Evolutionary conservation across 371 early-diverging fungal genomes (phyloP), one percentile per base, ranked within the genome.

Genomic region (Mortierella sp.): DNA sequence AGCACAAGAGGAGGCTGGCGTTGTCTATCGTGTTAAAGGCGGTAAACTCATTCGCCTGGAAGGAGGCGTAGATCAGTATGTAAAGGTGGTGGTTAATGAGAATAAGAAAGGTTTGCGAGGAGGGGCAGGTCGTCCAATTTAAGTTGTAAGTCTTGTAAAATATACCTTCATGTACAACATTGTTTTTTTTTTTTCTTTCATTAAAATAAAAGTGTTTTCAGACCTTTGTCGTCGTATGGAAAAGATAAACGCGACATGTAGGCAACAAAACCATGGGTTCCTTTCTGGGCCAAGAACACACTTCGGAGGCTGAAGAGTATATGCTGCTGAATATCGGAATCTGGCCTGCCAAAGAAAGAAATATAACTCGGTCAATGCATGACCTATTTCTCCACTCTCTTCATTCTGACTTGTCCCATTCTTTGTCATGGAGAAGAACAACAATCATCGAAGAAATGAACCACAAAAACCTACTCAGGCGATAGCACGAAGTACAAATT

Each of bases 1-100:
- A 61, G 64, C 66, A 1, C 75, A 74, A 43, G 80, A 80, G 61
- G 80, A 80, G 35, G 75, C 67, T 3, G 80, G 75, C 2, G 75
- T 80, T 35, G 80, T 80, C 35, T 80, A 74, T 58, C 74, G 75
- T 8, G 75, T 80, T 45, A 80, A 80, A 56, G 68, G 42, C 13
- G 80, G 75, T 37, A 74, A 74, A 34, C 37, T 80, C 65, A 42
- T 54, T 28, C 69, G 71, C 19, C 66, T 71, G 8, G 83, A 80
- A 51, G 73, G 74, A 10, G 83, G 83, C 22, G 77, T 83, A 0
- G 74, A 76, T 49, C 62, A 83, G 60, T 83, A 83, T 74, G 77
- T 79, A 28, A 61, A 64, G 54, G 64, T 64, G 12, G 81, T 83
- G 10, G 66, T 76, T 28, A 13, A 58, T 17, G 83, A 83, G 63